phyloP scores from a whole-genome alignment of 179 eudicot species.

The Spinacia oleracea region DNA sequence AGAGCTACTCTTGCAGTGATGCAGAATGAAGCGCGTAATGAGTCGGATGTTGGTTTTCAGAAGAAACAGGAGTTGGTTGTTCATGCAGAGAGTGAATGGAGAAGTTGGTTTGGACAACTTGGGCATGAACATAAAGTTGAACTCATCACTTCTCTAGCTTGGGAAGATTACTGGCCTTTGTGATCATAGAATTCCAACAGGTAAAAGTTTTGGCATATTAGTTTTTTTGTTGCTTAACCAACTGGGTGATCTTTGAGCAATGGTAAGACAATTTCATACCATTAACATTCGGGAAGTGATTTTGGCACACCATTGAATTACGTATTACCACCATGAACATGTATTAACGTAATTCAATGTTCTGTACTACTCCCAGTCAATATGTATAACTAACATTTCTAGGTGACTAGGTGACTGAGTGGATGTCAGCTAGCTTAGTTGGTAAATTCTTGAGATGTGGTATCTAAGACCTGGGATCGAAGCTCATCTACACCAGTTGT shows the following conservation, averaged over 20 bases:
- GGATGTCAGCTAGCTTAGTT: too few relatives aligned
- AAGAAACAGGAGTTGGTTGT: slow-evolving; percentile 74
- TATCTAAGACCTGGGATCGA: too few relatives aligned
- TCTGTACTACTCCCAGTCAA: too few relatives aligned
- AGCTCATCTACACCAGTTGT: too few relatives aligned
- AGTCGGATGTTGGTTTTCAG: slow-evolving; percentile 65
- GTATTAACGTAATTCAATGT: too few relatives aligned
- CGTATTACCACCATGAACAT: too few relatives aligned
- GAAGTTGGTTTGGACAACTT: slow-evolving; percentile 75
- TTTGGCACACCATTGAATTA: too few relatives aligned
- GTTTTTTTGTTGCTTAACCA: neutral
- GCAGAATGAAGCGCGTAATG: slow-evolving; percentile 66
- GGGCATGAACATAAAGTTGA: slow-evolving; percentile 60
- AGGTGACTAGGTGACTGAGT: too few relatives aligned
- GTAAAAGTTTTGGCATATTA: neutral
- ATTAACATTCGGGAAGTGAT: too few relatives aligned
- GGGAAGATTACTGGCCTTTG: slow-evolving; percentile 43
- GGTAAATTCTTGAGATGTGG: too few relatives aligned
- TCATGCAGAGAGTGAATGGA: slow-evolving; percentile 92
- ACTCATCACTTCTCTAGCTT: slow-evolving; percentile 28
- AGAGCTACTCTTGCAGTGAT: slow-evolving; percentile 68
- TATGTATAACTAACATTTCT: too few relatives aligned
- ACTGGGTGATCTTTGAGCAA: neutral
- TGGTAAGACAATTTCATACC: too few relatives aligned
- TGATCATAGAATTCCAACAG: neutral